phyloP scores from a whole-genome alignment of 352 stramenopile species.

The Globisporangium camurandrum region DNA sequence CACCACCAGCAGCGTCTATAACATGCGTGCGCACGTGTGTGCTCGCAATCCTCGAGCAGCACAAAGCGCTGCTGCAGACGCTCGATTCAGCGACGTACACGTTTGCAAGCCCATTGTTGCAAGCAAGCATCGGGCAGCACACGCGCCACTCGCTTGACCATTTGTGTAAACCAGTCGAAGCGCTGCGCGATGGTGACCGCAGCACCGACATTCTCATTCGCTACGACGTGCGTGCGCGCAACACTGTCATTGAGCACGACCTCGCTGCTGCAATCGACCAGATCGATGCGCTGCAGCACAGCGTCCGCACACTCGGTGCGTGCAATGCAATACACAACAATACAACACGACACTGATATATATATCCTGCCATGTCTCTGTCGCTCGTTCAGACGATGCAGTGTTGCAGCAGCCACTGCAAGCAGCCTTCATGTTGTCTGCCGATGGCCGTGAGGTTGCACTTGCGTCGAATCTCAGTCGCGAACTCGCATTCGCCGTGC shows the following conservation, averaged over 20 bases:
- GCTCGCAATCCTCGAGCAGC: slow-evolving; percentile 58
- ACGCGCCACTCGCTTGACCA: slow-evolving; percentile 79
- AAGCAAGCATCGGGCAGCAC: slow-evolving; percentile 61
- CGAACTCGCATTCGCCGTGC: slow-evolving; percentile 76
- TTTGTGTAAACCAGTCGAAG: slow-evolving; percentile 58
- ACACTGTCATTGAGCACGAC: slow-evolving; percentile 60
- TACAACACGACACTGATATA: neutral
- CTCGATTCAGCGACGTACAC: slow-evolving; percentile 54
- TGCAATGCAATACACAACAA: neutral
- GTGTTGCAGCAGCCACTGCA: slow-evolving; percentile 22
- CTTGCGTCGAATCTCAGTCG: slow-evolving; percentile 68
- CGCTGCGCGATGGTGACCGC: slow-evolving; percentile 1
- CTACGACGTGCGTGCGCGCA: slow-evolving; percentile 67
- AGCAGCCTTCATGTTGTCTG: slow-evolving; percentile 74
- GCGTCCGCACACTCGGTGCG: slow-evolving; percentile 22
- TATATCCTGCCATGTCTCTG: neutral
- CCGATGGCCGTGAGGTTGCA: slow-evolving; percentile 54
- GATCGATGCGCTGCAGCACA: slow-evolving; percentile 40
- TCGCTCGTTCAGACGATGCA: slow-evolving; percentile 6
- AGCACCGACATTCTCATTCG: slow-evolving; percentile 19
- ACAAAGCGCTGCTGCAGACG: slow-evolving; percentile 37
- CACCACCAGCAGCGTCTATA: no score
- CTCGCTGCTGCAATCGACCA: slow-evolving; percentile 39
- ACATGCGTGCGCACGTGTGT: slow-evolving; percentile 33
- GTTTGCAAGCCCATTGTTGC: slow-evolving; percentile 55